Percentiles rank a stretch among this genome's conserved stretches.
Conservation (phyloP, 2,329 filamentous ascomycete species). For the Nothomitra cinnamomea region DNA sequence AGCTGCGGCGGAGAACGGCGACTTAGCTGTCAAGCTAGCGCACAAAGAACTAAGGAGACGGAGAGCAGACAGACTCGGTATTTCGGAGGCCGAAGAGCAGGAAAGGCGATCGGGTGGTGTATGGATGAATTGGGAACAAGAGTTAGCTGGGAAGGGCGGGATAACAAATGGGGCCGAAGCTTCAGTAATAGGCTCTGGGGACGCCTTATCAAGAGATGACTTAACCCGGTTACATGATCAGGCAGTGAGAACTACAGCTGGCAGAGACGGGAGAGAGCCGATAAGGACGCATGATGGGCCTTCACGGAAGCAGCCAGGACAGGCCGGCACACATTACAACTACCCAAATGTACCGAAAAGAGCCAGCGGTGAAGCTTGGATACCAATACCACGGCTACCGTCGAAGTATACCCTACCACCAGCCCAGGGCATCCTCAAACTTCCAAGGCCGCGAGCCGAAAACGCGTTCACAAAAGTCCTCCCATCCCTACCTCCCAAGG, state of each 20-base stretch:
- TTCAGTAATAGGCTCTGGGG: not conserved
- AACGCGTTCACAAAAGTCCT: not conserved
- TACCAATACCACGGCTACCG: not conserved
- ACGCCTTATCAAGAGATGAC: conserved; percentile 24
- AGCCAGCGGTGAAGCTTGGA: not conserved
- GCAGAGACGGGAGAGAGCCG: not conserved
- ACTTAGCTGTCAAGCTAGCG: conserved; percentile 61
- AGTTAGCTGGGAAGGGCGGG: conserved; percentile 19
- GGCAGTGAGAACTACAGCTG: conserved; percentile 14
- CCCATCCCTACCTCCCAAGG: conserved; percentile 2
- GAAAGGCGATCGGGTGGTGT: conserved; percentile 34
- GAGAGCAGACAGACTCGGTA: conserved; percentile 38
- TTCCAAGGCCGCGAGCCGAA: not conserved
- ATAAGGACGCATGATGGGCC: too few species aligned
- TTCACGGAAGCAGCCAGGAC: not conserved
- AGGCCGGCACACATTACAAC: not conserved
- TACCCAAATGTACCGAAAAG: conserved; percentile 4
- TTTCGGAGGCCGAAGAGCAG: conserved; percentile 39
- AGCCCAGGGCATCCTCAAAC: not conserved
- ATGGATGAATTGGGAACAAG: conserved; percentile 36
- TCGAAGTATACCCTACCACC: not conserved
- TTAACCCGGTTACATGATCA: conserved; percentile 32
- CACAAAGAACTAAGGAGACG: conserved; percentile 52
- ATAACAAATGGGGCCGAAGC: not conserved
- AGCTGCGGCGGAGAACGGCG: conserved; percentile 37